Percentiles rank a stretch among this genome's conserved stretches.
phyloP scores from a whole-genome alignment of 2,329 filamentous ascomycete species.

The Nemania diffusa region DNA sequence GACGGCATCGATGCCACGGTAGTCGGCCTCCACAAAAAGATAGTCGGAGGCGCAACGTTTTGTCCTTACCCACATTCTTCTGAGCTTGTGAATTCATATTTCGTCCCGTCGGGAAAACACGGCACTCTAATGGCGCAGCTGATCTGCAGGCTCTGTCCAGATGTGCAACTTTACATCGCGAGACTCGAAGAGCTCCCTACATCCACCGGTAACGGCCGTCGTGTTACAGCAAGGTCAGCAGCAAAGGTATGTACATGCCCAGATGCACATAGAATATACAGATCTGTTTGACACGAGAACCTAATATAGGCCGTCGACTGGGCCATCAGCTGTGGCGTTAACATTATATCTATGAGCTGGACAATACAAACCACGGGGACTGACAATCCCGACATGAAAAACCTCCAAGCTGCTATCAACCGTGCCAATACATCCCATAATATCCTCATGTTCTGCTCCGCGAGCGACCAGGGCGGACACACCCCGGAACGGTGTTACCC shows the following conservation, averaged over 20 bases:
- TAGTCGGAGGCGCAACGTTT: slow-evolving; percentile 46
- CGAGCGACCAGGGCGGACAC: slow-evolving; percentile 45
- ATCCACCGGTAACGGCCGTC: neutral
- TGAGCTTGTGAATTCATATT: slow-evolving; percentile 29
- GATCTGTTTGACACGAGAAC: neutral
- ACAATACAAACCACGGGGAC: slow-evolving; percentile 39
- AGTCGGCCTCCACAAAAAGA: slow-evolving; percentile 39
- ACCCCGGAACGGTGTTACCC: slow-evolving; percentile 4
- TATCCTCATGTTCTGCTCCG: slow-evolving; percentile 54
- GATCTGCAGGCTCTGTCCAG: neutral
- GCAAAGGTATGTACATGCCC: neutral
- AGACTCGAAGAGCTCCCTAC: neutral
- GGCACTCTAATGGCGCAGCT: neutral
- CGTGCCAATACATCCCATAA: slow-evolving; percentile 35
- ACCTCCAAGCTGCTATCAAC: neutral
- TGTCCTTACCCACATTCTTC: slow-evolving; percentile 40
- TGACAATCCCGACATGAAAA: slow-evolving; percentile 40
- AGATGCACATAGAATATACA: too few species aligned
- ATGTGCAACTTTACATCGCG: neutral
- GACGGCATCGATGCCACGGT: slow-evolving; percentile 51
- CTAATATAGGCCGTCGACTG: slow-evolving; percentile 26
- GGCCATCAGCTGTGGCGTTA: slow-evolving; percentile 39
- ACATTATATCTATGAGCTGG: slow-evolving; percentile 50
- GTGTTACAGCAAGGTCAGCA: neutral
- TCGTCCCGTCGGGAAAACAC: neutral